Base-by-base conservation (phyloP, 78 protist species). In the Cavenderia fasciculata region DNA sequence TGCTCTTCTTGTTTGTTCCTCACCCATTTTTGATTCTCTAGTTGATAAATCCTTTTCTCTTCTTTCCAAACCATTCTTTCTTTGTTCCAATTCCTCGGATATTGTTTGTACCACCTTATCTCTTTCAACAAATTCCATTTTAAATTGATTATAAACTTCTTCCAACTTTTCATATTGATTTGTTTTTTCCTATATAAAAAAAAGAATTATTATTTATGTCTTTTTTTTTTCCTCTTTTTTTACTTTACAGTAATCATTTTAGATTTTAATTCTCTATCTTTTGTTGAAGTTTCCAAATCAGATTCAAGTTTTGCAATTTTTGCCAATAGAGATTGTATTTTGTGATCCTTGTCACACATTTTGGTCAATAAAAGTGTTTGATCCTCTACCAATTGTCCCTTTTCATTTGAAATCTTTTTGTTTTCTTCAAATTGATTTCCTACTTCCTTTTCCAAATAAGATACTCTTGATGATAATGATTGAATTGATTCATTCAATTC, bases 341-440 rank as follows among this genome's bases (percentile, higher is more conserved):
- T 2, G 21, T 34, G 19, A 12, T 63, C 72, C 38, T 63, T 63
- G 4, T 63, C 72, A 21, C 51, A 40, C 2, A 40, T 2, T 40
- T 38, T 63, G 51, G 4, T 12, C 19, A 4, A n/a, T 19, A 63
- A 2, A 4, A 4, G 43, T 5, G 2, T 40, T 2, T n/a, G 14
- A n/a, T 63, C 72, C 6, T 38, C n/a, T 21, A 38, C 72, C 19
- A 27, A 47, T 36, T 2, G 3, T 3, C 38, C 38, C 72, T 34
- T 63, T 38, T 33, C 72, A 40, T 33, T 40, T 7, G 21, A 38
- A 5, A 63, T 7, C 47, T 40, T 63, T 21, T 40, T 63, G 38
- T 63, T 63, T 21, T 63, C 72, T 63, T 63, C 72, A 38, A 63
- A 63, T 63, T 63, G 72, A 40, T n/a, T 34, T 47, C 38, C 72